Percentiles rank a stretch among this genome's conserved stretches.
Conservation (phyloP, 2,329 filamentous ascomycete genomes). For the Mariannaea sp. region DNA sequence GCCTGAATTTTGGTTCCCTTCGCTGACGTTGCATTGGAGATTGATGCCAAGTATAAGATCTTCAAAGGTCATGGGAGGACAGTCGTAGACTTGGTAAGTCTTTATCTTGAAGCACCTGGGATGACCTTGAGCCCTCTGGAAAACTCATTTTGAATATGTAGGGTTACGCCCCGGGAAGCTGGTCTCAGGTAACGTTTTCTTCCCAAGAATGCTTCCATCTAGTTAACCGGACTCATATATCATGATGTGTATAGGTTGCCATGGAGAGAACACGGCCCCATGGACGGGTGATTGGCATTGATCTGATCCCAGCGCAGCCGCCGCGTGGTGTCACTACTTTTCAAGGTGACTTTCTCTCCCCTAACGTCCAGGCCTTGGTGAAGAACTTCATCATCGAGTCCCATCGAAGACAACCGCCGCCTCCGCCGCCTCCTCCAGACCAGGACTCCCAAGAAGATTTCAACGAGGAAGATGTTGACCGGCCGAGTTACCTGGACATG, state of each 20-base stretch:
- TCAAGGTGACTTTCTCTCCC: conserved; percentile 89
- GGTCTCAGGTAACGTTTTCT: conserved; percentile 63
- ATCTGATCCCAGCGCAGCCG: conserved; percentile 90
- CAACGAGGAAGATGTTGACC: conserved; percentile 38
- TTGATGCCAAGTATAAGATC: conserved; percentile 79
- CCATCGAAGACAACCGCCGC: conserved; percentile 37
- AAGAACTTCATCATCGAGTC: conserved; percentile 73
- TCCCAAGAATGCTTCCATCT: neutral
- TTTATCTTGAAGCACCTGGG: neutral
- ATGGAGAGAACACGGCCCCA: conserved; percentile 74
- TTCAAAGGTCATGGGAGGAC: conserved; percentile 77
- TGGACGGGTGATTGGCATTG: conserved; percentile 86
- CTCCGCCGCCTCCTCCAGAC: conserved; percentile 10
- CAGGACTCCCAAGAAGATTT: conserved; percentile 27
- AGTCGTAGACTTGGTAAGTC: conserved; percentile 81
- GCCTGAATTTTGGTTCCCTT: neutral
- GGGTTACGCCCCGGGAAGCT: conserved; percentile 78
- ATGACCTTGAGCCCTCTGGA: neutral
- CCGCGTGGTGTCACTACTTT: conserved; percentile 91
- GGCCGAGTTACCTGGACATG: conserved; percentile 68
- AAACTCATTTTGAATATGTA: conserved; percentile 42
- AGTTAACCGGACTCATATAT: neutral
- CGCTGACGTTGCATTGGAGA: conserved; percentile 54
- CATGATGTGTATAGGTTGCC: conserved; percentile 66
- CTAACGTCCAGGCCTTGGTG: conserved; percentile 74